Percentiles rank a stretch among this genome's conserved stretches.
Evolutionary conservation across 345 rosid genomes (phyloP).

Genomic region (Citrus medica): DNA sequence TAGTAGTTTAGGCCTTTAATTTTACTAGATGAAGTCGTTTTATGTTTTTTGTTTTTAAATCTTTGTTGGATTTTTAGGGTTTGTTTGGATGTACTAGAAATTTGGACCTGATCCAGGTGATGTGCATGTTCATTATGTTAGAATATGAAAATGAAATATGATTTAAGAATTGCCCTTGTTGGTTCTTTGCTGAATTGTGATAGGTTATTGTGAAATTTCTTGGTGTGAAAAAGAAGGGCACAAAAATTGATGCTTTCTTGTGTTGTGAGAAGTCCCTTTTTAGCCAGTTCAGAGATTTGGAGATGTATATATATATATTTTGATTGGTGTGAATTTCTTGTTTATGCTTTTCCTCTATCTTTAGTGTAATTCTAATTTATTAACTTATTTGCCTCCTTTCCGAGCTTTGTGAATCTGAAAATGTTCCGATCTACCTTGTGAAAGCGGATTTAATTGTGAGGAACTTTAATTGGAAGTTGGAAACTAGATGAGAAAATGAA

Average conservation of each 20-base stretch:
- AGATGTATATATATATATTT: too few species aligned
- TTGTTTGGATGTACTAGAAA: background rate
- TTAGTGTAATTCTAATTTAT: too few species aligned
- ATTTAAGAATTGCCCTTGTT: background rate
- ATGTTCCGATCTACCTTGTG: too few species aligned
- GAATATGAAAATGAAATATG: slow-evolving; percentile 4
- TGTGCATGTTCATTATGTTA: background rate
- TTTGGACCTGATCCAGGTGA: background rate
- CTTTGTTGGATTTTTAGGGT: background rate
- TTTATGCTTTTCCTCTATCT: too few species aligned
- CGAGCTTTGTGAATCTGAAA: too few species aligned
- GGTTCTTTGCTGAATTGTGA: too few species aligned
- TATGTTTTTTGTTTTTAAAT: too few species aligned
- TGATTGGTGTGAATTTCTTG: too few species aligned
- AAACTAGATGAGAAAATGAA: too few species aligned
- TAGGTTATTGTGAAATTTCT: background rate
- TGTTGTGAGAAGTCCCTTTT: background rate
- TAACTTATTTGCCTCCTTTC: too few species aligned
- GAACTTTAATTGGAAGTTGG: fast-evolving
- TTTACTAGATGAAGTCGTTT: background rate
- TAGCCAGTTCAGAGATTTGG: too few species aligned
- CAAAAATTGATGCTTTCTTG: background rate
- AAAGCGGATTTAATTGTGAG: fast-evolving
- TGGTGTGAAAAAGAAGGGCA: background rate
- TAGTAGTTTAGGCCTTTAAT: slow-evolving; percentile 15